Conservation (phyloP, 192 early-diverging fungal species). For the Coemansia sp. region DNA sequence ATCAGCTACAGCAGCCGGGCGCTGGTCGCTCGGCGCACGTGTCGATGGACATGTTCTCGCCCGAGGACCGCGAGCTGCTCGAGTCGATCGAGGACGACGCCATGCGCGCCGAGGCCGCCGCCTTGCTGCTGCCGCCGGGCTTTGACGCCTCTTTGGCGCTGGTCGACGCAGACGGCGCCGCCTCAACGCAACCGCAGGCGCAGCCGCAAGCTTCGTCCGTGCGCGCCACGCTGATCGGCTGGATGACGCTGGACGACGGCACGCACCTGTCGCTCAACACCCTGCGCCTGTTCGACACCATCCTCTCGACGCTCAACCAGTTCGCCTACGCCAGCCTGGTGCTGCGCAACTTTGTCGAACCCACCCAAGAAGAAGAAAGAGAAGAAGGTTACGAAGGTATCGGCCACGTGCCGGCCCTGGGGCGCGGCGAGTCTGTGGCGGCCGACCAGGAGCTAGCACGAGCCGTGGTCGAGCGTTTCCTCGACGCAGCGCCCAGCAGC, state of each 20-base stretch:
- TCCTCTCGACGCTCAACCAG: slow-evolving; percentile 59
- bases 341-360: slow-evolving; percentile 54
- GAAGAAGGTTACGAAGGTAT: background rate
- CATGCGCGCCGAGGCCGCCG: slow-evolving; percentile 40
- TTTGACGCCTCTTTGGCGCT: background rate
- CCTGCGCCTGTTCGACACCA: slow-evolving; percentile 60
- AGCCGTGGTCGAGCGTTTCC: slow-evolving; percentile 46
- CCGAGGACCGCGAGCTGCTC: slow-evolving; percentile 38
- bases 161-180: background rate
- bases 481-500: slow-evolving; percentile 34
- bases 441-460: slow-evolving; percentile 46
- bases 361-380: background rate
- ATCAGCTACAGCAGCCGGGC: background rate
- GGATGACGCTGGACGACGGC: slow-evolving; percentile 46
- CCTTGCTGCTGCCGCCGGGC: slow-evolving; percentile 29
- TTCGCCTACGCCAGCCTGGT: slow-evolving; percentile 59
- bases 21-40: no score
- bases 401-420: slow-evolving; percentile 20
- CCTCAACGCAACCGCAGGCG: background rate
- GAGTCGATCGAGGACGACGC: slow-evolving; percentile 44
- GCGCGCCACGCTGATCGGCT: slow-evolving; percentile 35
- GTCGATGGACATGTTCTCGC: slow-evolving; percentile 9
- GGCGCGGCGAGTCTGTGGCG: slow-evolving; percentile 26
- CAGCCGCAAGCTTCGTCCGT: no score
- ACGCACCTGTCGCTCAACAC: slow-evolving; percentile 54